Evolutionary conservation across 164 flowering plant species (phyloP), one percentile per base, ranked within the genome.

Genomic region (Warburgia ugandensis): DNA sequence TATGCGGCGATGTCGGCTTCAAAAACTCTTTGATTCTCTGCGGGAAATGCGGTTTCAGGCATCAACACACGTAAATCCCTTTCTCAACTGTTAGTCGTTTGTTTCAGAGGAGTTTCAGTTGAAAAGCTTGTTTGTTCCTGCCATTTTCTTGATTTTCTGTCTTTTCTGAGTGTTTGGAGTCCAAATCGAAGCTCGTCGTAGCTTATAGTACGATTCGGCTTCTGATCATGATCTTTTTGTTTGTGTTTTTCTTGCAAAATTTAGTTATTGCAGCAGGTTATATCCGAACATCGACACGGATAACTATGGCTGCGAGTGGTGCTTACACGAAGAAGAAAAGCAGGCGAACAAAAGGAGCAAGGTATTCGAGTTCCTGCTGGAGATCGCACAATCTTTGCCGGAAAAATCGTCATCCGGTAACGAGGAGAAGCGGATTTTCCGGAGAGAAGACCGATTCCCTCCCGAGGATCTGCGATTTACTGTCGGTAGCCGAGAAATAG

Each of bases 1-100:
- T 52, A 33, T 52, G 56, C 33, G 56, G 56, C n/a, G 56, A 52
- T n/a, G 19, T 52, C 21, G 56, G 56, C 23, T 52, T 52, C 45
- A 17, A 14, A 5, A 27, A 27, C n/a, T 33, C 36, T 16, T 23
- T 52, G 7, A 6, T 38, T 28, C 46, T 13, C 13, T 52, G 56
- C 35, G 19, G 12, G 33, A 52, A 14, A 26, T 52, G 56, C 32
- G 46, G 56, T 10, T 40, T 26, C 32, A 30, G 56, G 3, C 46
- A 13, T n/a, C 56, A 52, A 41, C 56, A 52, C 46, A 39, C 46
- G 56, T 52, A 40, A 30, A 21, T 37, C 38, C 17, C 38, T 0
- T 12, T 49, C 40, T 8, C 14, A 14, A n/a, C n/a, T n/a, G n/a
- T n/a, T n/a, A n/a, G n/a, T n/a, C n/a, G n/a, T n/a, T n/a, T n/a